Base-by-base conservation (phyloP, 441 rosid genomes). In the Erodium texanum region DNA sequence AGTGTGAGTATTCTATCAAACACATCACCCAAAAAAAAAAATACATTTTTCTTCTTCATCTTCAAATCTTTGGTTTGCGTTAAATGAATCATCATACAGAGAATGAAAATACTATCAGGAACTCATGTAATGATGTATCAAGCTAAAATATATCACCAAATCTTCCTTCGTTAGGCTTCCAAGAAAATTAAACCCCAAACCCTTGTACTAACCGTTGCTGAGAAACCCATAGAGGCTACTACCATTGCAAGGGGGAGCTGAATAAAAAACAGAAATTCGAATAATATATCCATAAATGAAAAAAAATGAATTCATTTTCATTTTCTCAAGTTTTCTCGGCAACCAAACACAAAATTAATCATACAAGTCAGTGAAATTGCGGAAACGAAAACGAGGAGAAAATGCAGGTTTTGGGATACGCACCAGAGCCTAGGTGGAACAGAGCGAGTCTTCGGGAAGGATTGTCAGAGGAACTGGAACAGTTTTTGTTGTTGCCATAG, bases 381-480 rank as follows among this genome's bases (percentile, higher is more conserved):
- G 9, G 38, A 34, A 34, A 34, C 38, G 8, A 34, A 34, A 34
- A 34, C 7, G 52, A 19, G 20, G 16, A n/a, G 62, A 11, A 61
- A n/a, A 29, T 7, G 62, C 59, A 18, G 41, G 12, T 24, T n/a
- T 10, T 7, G 3, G 9, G 10, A 14, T 16, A 27, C 69, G 73
- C 66, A 82, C 82, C 83, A 41, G 82, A 58, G 61, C 82, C 83
- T 5, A 81, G 81, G 64, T 81, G 85, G 61, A 82, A 69, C 65
- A 82, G 85, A 70, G 84, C 84, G 11, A 85, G 82, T 66, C 86
- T 78, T 56, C 85, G 75, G 66, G 86, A 78, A 54, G 76, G 73
- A 71, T 54, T 66, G 77, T 16, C 29, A 56, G 74, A 69, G 61
- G 34, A 18, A 66, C 2, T 71, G 15, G 18, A 50, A 7, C 58